These are phyloP conservation scores for Ambrosiella xylebori DNA, from an alignment of 2,329 filamentous ascomycete genomes.

Conservation along the genomic window DNA sequence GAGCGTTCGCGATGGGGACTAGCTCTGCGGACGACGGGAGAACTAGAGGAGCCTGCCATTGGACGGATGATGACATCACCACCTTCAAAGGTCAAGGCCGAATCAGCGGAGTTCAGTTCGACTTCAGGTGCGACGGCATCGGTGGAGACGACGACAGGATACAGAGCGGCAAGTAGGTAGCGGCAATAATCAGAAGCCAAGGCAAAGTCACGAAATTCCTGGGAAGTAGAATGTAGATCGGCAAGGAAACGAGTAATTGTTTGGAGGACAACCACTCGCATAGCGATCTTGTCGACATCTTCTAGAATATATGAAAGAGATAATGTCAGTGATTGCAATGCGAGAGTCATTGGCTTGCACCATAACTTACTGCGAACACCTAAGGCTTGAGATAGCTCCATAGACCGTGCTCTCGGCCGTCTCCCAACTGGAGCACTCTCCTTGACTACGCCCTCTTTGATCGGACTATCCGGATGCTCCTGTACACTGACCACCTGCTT, in stretches of 20 bases:
- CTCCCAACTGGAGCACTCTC: conserved; percentile 13
- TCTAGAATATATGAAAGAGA: not conserved
- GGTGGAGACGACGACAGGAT: conserved; percentile 73
- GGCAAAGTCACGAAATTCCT: conserved; percentile 68
- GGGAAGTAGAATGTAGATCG: conserved; percentile 60
- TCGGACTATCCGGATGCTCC: conserved; percentile 39
- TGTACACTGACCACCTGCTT: conserved; percentile 50
- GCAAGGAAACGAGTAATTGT: conserved; percentile 64
- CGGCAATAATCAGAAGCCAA: conserved; percentile 66
- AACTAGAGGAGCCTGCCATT: conserved; percentile 40
- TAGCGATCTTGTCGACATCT: conserved; percentile 14
- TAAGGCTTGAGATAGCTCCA: conserved; percentile 47
- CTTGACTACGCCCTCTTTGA: not conserved
- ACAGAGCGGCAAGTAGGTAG: conserved; percentile 61
- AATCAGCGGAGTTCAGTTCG: conserved; percentile 72
- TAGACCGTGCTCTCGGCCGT: conserved; percentile 38
- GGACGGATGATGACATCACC: conserved; percentile 71
- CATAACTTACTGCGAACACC: conserved; percentile 33
- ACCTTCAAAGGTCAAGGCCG: conserved; percentile 67
- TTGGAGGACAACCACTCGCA: conserved; percentile 49
- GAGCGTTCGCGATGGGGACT: conserved; percentile 32
- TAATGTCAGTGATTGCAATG: not conserved
- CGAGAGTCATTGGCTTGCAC: not conserved
- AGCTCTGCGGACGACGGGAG: conserved; percentile 47
- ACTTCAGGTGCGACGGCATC: conserved; percentile 69